Evolutionary conservation across 305 asterid genomes (phyloP), one percentile per base, ranked within the genome.

Genomic region (Fraxinus platypoda): DNA sequence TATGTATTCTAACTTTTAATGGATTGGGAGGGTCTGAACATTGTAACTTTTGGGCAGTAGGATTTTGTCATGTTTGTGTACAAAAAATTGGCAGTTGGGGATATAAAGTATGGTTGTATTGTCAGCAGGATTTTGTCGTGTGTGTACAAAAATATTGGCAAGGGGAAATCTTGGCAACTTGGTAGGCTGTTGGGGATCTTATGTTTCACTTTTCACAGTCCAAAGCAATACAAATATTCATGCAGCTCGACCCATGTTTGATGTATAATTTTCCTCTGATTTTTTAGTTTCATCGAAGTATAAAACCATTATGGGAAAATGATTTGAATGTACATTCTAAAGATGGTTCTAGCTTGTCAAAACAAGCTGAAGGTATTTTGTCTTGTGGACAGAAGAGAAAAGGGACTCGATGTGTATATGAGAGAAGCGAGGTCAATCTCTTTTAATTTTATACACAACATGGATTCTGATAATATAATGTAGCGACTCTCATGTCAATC

Each of bases 271-370:
- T 38, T 38, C 33, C 33, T 30, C 33, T 4, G 33, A 30, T 30
- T 30, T 30, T 30, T 30, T 43, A 43, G 17, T 41, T 41, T 46
- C 57, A 13, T 15, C 19, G 57, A 49, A 21, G 8, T 49, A 15
- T 15, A 13, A 46, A 49, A 49, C n/a, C 21, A 49, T 3, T 49
- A 4, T 49, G 89, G 92, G 98, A 87, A 19, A 94, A 94, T 84
- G 98, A 97, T 87, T 85, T 97, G 83, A 93, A 94, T 28, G 98
- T 93, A 76, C 98, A 89, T 75, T 86, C 99, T 79, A 87, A 87
- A 78, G 98, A 94, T 86, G 88, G 96, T 84, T 86, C 95, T 79
- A 90, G 91, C 86, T 90, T 96, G 75, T 92, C 97, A 37, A 85
- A 88, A 76, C 90, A 83, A 34, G 82, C 70, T 73, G 92, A 91